Evolutionary conservation across 345 rosid species (phyloP).

Genomic region (Angophora floribunda): DNA sequence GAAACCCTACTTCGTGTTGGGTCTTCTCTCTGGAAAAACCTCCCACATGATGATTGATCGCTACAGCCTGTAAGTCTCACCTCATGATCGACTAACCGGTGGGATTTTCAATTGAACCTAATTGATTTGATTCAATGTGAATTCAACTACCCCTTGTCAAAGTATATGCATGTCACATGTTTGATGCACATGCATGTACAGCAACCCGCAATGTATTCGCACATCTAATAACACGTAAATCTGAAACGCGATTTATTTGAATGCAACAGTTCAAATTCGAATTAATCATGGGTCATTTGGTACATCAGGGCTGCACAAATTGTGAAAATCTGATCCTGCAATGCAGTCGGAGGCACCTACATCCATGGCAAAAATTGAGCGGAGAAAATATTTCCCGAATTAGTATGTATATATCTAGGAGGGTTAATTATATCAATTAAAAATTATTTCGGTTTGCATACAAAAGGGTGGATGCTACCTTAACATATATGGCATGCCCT

Average conservation of each 20-base stretch:
- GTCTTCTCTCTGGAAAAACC: background rate
- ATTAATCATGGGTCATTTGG: background rate
- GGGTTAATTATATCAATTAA: background rate
- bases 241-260: background rate
- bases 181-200: background rate
- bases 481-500: background rate
- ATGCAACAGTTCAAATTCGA: background rate
- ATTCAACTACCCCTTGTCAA: background rate
- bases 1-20: background rate
- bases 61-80: background rate
- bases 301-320: background rate
- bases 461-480: background rate
- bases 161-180: background rate
- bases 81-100: background rate
- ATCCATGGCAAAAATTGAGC: background rate
- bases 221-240: background rate
- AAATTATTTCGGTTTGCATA: background rate
- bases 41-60: background rate
- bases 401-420: background rate
- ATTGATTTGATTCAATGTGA: background rate
- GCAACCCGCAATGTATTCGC: background rate
- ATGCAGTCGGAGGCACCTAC: background rate
- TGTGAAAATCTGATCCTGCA: background rate
- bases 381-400: background rate
- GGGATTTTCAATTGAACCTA: background rate